Percentiles rank a stretch among this genome's conserved stretches.
These are phyloP conservation scores for Botrytis sinoallii DNA, from an alignment of 2,329 filamentous ascomycete genomes.

Conservation along the genomic window DNA sequence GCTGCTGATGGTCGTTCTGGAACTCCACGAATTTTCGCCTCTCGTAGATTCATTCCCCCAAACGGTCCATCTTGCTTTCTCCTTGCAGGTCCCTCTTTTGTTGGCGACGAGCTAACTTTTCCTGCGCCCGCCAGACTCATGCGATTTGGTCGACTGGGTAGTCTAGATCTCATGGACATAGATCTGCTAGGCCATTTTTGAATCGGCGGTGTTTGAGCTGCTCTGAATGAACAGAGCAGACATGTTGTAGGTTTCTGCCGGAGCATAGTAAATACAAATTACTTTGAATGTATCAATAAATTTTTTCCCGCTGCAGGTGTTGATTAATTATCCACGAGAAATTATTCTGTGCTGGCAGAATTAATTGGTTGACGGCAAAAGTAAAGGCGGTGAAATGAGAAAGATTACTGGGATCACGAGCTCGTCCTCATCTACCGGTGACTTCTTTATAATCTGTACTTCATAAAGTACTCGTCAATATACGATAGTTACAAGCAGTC, in stretches of 20 bases:
- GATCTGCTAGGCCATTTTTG: conserved; percentile 29
- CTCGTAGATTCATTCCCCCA: conserved; percentile 56
- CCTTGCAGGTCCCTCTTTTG: conserved; percentile 35
- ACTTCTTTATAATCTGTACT: not conserved
- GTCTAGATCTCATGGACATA: conserved; percentile 22
- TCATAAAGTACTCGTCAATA: not conserved
- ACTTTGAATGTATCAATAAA: not conserved
- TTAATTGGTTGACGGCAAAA: not conserved
- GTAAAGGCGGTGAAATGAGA: not conserved
- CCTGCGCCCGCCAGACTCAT: conserved; percentile 32
- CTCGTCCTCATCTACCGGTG: not conserved
- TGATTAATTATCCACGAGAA: not conserved
- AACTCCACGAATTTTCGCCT: conserved; percentile 44
- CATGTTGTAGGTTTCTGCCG: conserved; percentile 32
- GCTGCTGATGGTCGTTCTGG: conserved; percentile 38
- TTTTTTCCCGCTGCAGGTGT: not conserved
- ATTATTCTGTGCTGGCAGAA: conserved; percentile 5
- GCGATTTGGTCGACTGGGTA: conserved; percentile 27
- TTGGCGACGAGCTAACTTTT: conserved; percentile 24
- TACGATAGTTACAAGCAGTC: not conserved
- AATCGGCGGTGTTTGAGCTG: conserved; percentile 49
- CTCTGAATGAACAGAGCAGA: conserved; percentile 54
- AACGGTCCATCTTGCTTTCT: conserved; percentile 52
- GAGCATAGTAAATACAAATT: conserved; percentile 27
- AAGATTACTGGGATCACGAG: not conserved